Percentiles rank a stretch among this genome's conserved stretches.
Evolutionary conservation across 352 stramenopile genomes (phyloP).

Genomic region (Pythium plurisporium): DNA sequence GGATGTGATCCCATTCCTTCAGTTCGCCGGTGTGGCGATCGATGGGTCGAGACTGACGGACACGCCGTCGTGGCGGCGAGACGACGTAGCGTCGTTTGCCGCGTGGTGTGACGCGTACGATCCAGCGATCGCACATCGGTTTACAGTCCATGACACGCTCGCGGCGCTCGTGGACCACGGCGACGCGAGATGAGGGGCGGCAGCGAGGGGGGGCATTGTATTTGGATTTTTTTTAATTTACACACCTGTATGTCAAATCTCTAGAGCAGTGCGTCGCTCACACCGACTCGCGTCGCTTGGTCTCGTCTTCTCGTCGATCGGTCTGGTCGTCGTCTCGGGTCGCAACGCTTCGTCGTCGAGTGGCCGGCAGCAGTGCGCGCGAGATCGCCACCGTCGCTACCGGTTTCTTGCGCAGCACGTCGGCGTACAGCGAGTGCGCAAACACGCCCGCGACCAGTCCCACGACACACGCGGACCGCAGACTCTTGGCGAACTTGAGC

Average conservation of each 20-base stretch:
- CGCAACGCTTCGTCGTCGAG: not conserved
- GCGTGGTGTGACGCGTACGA: conserved; percentile 31
- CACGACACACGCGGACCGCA: conserved; percentile 54
- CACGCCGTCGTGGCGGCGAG: not conserved
- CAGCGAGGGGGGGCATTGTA: too few species aligned
- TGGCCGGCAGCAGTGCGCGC: too few species aligned
- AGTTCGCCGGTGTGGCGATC: not conserved
- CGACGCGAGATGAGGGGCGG: too few species aligned
- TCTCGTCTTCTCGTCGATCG: not conserved
- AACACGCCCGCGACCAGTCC: conserved; percentile 63
- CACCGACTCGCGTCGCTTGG: not conserved
- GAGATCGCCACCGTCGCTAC: not conserved
- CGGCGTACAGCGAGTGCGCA: conserved; percentile 65
- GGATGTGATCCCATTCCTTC: not conserved
- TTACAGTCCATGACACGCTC: conserved; percentile 42
- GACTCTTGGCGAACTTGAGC: conserved; percentile 52
- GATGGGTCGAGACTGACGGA: not conserved
- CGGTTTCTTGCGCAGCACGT: conserved; percentile 40
- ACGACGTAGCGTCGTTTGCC: conserved; percentile 22
- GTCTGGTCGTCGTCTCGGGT: not conserved
- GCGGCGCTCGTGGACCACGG: conserved; percentile 32
- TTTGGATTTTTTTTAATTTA: too few species aligned
- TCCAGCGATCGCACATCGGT: conserved; percentile 23
- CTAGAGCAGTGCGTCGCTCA: not conserved
- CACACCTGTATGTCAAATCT: not conserved